Percentiles rank a stretch among this genome's conserved stretches.
These are phyloP conservation scores for Agrocybe pediades DNA, from an alignment of 768 basidiomycete genomes.

Conservation along the genomic window DNA sequence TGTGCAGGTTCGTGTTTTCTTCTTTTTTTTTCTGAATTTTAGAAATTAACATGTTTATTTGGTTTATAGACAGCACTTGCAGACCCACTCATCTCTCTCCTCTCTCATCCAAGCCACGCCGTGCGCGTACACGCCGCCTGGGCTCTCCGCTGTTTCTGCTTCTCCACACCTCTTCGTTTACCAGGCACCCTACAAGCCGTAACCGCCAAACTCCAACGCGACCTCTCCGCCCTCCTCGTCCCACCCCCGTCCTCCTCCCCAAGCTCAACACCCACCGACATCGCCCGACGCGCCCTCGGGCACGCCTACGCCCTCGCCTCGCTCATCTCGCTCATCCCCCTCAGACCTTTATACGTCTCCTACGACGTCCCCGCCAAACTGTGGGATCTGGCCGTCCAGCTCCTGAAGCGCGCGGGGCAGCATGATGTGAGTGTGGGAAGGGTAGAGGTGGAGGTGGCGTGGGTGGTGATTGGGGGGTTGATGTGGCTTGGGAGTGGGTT, in stretches of 20 bases:
- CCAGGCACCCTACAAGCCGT: constrained; percentile 78
- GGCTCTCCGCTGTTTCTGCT: constrained; percentile 89
- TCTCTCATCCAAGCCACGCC: constrained; percentile 85
- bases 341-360: constrained; percentile 90
- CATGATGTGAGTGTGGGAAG: constrained; percentile 84
- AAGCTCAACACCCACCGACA: constrained; percentile 71
- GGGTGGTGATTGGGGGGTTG: constrained; percentile 88
- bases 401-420: constrained; percentile 89
- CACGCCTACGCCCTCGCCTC: constrained; percentile 90
- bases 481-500: constrained; percentile 95
- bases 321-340: constrained; percentile 82
- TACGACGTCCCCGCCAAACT: constrained; percentile 92
- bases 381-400: constrained; percentile 85
- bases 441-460: constrained; percentile 90
- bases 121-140: constrained; percentile 88
- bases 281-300: constrained; percentile 74
- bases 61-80: constrained; percentile 71
- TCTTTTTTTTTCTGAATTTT: no score
- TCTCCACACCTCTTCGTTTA: constrained; percentile 82
- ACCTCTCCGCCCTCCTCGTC: constrained; percentile 71
- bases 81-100: constrained; percentile 82
- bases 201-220: constrained; percentile 82
- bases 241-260: no score
- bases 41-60: not conserved
- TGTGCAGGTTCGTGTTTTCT: constrained; percentile 58